Evolutionary conservation across 2,329 filamentous ascomycete genomes (phyloP), one percentile per base, ranked within the genome.

Genomic region (Ophiosphaerella korrae): DNA sequence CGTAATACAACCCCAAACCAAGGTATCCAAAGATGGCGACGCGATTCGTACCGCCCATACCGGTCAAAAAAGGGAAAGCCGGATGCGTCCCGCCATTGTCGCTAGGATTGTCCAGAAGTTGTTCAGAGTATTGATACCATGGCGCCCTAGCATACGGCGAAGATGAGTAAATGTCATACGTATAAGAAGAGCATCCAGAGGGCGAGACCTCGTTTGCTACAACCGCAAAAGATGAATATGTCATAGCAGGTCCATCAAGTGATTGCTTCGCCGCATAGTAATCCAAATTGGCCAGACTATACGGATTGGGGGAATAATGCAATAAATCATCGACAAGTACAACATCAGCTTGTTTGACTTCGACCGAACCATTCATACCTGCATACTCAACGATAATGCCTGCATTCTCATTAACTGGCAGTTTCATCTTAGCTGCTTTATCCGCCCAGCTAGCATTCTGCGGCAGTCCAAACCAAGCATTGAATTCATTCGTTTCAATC

Each of bases 231-330:
- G 88, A 84, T 8, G 84, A 84, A 69, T 87, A 90, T 1, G 87
- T 89, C 87, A 90, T 90, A 3, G 83, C 87, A 1, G 87, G 87
- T 0, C 87, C 87, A 57, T 88, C 80, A 1, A 81, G 74, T 1
- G 85, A 87, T 70, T 89, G 87, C 47, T 85, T 86, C 38, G 83
- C 83, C 4, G 87, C 86, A 62, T 89, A 89, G 63, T 88, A 89
- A 59, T 88, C 84, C 16, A 89, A 71, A 57, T 89, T 84, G 26
- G 75, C 78, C 40, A 83, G 68, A 12, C 79, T 80, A 58, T 82
- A 78, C 37, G 83, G 81, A 42, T 82, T 77, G 4, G 80, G 79
- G 11, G 3, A 29, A 56, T 83, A 88, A 48, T 82, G 80, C 2
- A 89, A 68, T 2, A 88, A 82, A 62, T 85, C 88, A 5, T 85